Evolutionary conservation across 2,329 filamentous ascomycete species (phyloP), one percentile per base, ranked within the genome.

Genomic region (Neofusicoccum kwambonambiense): DNA sequence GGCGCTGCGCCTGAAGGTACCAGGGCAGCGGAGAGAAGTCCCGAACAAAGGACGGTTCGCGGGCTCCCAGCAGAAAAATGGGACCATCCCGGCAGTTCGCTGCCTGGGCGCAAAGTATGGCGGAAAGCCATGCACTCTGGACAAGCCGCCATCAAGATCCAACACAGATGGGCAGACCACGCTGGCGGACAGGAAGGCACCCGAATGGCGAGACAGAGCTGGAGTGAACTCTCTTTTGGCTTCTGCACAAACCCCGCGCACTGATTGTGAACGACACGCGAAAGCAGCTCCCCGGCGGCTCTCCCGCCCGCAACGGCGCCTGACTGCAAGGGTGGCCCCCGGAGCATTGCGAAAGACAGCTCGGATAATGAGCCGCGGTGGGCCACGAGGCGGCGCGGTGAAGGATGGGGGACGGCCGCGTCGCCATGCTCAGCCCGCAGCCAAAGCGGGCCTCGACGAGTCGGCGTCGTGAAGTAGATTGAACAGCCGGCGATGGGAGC

Each of bases 321-420:
- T 22, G 31, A 19, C 8, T 27, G 54, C 54, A 58, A 42, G 54
- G 54, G 39, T 58, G 39, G 54, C 54, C 54, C 37, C 27, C 27
- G 35, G 54, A 34, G 8, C 39, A 42, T 39, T 42, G 19, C 54
- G 39, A 35, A 44, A 34, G 54, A 58, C 54, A 58, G 41, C 54
- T 58, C 54, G 54, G 54, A 58, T 57, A 42, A 57, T 56, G 52
- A 56, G 34, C 52, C 52, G 52, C 37, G 12, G 50, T 52, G 50
- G 51, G 27, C 51, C 35, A 41, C 35, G 51, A 45, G 54, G 15
- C 37, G 37, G 52, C 37, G 22, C 52, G 51, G 34, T 37, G 19
- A 42, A 57, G 39, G 39, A 57, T 45, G 54, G 54, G 41, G 54
- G 39, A 31, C 52, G 34, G 54, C 13, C 19, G 54, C 27, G 39